Base-by-base conservation (phyloP, 208 protist species). In the Leishmania braziliensis region DNA sequence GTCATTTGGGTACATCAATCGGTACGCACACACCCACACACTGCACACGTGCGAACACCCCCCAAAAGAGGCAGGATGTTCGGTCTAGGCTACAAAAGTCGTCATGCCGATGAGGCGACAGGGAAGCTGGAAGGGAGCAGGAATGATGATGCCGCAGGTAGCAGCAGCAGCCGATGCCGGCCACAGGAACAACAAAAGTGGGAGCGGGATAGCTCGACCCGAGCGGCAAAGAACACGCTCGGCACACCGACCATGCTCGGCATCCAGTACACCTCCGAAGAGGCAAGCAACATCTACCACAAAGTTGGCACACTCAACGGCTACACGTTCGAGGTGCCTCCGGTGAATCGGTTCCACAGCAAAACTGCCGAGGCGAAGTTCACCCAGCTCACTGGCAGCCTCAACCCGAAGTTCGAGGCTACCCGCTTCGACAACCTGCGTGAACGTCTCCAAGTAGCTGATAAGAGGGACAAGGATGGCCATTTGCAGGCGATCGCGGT, bases 401-500 rank as follows among this genome's bases (percentile, higher is more conserved):
- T 95, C n/a, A 89, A 97, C 81, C 92, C 92, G 10, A 88, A 84
- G 62, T 95, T 97, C 76, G 89, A 95, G 72, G 86, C 92, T 51
- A 90, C 94, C 68, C 85, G 87, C 46, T 96, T 97, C 74, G 94
- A 97, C 76, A 93, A 84, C 72, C 62, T 96, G 56, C 92, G 94
- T 18, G 91, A 93, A 79, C 86, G 91, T 12, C 86, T 97, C 50
- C 91, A 97, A 77, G 84, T 90, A 4, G 84, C 85, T 0, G 88
- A 94, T 62, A 91, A 93, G 83, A 88, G 89, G n/a, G 89, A 90
- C 68, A 93, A 93, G 74, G 89, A 95, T 56, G 88, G 85, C 60
- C 78, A 93, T 78, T 80, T 97, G 70, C 92, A 95, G 83, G 89
- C 90, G n/a, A 95, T 96, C 72, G 91, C 89, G n/a, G 85, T 96